Evolutionary conservation across 2,329 filamentous ascomycete species (phyloP), one percentile per base, ranked within the genome.

Genomic region (Penicillium sp.): DNA sequence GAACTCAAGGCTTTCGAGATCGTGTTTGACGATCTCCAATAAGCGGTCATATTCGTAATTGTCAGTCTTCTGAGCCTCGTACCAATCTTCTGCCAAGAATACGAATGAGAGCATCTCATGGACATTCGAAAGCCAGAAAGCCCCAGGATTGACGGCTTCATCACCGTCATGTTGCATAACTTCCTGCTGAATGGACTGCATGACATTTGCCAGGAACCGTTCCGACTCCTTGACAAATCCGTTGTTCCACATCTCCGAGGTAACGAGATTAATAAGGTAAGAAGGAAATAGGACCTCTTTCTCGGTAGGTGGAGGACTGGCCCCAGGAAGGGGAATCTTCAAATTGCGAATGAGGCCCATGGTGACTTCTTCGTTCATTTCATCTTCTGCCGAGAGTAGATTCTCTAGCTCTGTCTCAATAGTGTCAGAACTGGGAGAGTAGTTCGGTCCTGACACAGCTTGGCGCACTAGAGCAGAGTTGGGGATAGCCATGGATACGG

Each of bases 171-270:
- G 91, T 70, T 96, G 90, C 94, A 99, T 97, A 56, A 99, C 94
- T 73, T 99, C 94, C 73, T 97, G 92, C 73, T 99, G 94, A 68
- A 99, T 97, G 7, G 92, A 96, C 76, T 97, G 94, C 94, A 99
- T 99, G 62, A 99, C 94, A 68, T 97, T 99, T 69, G 94, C 94
- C 61, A 99, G 82, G 83, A 99, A 99, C 55, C 93, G 89, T 77
- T 99, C 94, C 3, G 94, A 97, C 76, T 99, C 94, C 80, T 99
- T 99, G 66, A 99, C 94, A 70, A 97, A 99, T 47, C 94, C 94
- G 67, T 99, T 99, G 80, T 99, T 99, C 94, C 94, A 99, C 94
- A 99, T 99, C 79, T 99, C 94, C 16, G 92, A 97, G 12, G 94
- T 99, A 62, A 99, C 94, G 60, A 99, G 82, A 75, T 99, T 99